Percentiles rank a stretch among this genome's conserved stretches.
Conservation (phyloP, 2,329 filamentous ascomycete species). For the Cryphonectria japonica region DNA sequence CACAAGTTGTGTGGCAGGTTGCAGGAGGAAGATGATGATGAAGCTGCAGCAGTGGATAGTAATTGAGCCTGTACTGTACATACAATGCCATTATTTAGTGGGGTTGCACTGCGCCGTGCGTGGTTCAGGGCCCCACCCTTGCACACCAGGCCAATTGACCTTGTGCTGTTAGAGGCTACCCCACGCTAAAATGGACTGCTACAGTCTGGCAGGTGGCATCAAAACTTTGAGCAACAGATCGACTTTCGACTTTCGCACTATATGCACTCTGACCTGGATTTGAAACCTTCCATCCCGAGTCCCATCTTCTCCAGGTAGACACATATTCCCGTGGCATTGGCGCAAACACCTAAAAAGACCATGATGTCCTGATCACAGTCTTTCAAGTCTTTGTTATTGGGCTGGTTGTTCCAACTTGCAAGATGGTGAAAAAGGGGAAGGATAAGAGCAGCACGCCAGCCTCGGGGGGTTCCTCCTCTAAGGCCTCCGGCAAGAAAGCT, state of each 20-base stretch:
- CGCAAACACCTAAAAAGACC: not conserved
- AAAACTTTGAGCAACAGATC: not conserved
- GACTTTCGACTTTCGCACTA: slow-evolving; percentile 4
- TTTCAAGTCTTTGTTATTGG: not conserved
- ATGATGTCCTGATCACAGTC: not conserved
- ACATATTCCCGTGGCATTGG: not conserved
- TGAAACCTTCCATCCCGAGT: not conserved
- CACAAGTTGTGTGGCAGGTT: not conserved
- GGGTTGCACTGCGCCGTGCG: no score
- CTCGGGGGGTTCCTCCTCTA: slow-evolving; percentile 36
- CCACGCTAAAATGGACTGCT: not conserved
- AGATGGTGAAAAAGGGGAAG: slow-evolving; percentile 16
- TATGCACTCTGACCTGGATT: not conserved
- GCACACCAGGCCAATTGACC: not conserved
- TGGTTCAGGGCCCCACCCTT: not conserved
- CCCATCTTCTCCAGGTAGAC: not conserved
- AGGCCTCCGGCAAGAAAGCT: slow-evolving; percentile 34
- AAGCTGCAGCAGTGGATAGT: not conserved
- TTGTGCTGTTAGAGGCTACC: not conserved
- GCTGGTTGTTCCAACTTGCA: not conserved
- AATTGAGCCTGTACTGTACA: not conserved
- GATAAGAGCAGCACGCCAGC: slow-evolving; percentile 32
- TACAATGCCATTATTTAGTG: not conserved
- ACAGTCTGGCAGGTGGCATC: not conserved
- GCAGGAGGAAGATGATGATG: not conserved